Evolutionary conservation across 2,329 filamentous ascomycete species (phyloP).

Genomic region (Neofusicoccum parvum): DNA sequence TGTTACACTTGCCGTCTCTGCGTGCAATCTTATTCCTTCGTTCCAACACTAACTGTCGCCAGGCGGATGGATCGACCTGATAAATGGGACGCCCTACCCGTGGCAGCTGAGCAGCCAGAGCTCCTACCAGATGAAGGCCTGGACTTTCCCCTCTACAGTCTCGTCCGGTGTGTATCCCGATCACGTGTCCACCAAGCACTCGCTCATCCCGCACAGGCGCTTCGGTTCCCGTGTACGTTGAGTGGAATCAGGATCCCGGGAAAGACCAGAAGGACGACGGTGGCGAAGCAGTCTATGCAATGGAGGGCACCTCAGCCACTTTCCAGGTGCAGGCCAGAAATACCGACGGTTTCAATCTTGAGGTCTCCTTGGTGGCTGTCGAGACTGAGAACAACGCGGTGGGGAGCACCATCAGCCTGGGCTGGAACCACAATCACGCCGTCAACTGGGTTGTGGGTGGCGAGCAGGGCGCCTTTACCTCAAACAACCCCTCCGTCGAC

Average conservation of each 20-base stretch:
- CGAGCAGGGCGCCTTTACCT: constrained; percentile 39
- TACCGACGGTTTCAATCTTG: constrained; percentile 28
- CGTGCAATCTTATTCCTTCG: not conserved
- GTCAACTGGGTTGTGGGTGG: constrained; percentile 44
- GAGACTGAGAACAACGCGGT: constrained; percentile 36
- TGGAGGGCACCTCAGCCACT: constrained; percentile 32
- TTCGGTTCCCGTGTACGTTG: constrained; percentile 35
- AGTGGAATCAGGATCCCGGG: constrained; percentile 33
- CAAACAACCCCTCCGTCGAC: constrained; percentile 38
- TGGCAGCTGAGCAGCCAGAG: constrained; percentile 35
- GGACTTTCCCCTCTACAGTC: constrained; percentile 38
- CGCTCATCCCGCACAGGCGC: constrained; percentile 25
- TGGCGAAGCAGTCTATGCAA: constrained; percentile 38
- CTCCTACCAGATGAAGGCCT: constrained; percentile 43
- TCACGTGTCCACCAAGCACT: not conserved
- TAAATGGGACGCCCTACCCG: constrained; percentile 45
- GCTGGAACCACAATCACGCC: constrained; percentile 38
- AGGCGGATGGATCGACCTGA: constrained; percentile 41
- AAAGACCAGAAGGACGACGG: constrained; percentile 34
- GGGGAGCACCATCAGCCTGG: constrained; percentile 35
- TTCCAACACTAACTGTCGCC: constrained; percentile 13
- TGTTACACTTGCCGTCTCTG: constrained; percentile 2
- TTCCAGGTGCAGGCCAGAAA: constrained; percentile 37
- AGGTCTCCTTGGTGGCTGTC: constrained; percentile 33
- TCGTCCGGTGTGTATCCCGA: constrained; percentile 27